These are phyloP conservation scores for Plasmodium knowlesi DNA, from an alignment of 169 alveolate species.

Conservation along the genomic window DNA sequence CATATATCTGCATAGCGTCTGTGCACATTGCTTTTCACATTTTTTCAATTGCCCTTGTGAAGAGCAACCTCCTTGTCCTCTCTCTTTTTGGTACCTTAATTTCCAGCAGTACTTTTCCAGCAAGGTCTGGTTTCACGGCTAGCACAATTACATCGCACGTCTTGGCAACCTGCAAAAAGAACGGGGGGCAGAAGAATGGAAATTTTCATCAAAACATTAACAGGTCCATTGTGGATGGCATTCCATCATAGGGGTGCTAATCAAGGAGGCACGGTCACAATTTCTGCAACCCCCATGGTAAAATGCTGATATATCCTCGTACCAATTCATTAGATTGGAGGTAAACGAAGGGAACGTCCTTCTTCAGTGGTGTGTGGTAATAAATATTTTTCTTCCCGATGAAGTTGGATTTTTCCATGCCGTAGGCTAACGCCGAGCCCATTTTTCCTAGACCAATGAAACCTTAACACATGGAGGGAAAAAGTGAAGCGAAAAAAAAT, in stretches of 20 bases:
- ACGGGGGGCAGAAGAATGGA: background rate
- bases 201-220: background rate
- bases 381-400: slow-evolving; percentile 43
- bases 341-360: slow-evolving; percentile 3
- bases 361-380: slow-evolving; percentile 41
- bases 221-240: background rate
- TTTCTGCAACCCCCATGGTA: background rate
- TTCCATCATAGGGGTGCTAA: background rate
- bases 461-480: slow-evolving; percentile 11
- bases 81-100: slow-evolving; percentile 26
- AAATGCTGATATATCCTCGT: background rate
- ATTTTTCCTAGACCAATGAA: slow-evolving; percentile 70
- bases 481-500: slow-evolving; percentile 12
- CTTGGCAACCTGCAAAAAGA: slow-evolving; percentile 11
- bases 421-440: slow-evolving; percentile 75
- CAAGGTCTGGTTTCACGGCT: slow-evolving; percentile 74
- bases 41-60: background rate
- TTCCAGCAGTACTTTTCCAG: slow-evolving; percentile 23
- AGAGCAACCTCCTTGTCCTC: background rate
- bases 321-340: slow-evolving; percentile 30
- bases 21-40: background rate
- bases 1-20: background rate
- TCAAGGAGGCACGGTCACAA: background rate
- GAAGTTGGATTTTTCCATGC: slow-evolving; percentile 30
- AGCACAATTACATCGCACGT: slow-evolving; percentile 52